Percentiles rank a stretch among this genome's conserved stretches.
phyloP scores from a whole-genome alignment of 1,284 basidiomycete species.

The Volvariella volvacea region DNA sequence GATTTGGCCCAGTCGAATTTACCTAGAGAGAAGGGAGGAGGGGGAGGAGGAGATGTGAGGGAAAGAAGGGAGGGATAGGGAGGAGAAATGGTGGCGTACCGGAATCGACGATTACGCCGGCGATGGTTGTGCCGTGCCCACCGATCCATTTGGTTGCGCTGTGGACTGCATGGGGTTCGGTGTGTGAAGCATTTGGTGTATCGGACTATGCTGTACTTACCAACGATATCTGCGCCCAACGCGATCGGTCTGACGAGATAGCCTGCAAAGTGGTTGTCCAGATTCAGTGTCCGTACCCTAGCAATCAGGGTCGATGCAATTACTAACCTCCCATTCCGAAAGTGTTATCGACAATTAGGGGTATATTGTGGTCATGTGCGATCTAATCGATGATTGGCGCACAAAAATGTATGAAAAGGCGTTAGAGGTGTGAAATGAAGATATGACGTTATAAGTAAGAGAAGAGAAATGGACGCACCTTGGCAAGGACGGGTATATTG shows the following conservation, averaged over 20 bases:
- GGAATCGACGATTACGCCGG: conserved; percentile 75
- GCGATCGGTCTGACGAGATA: conserved; percentile 73
- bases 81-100: conserved; percentile 28
- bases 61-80: neutral
- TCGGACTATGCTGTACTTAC: no score
- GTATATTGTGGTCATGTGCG: conserved; percentile 72
- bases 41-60: neutral
- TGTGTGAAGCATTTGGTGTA: neutral
- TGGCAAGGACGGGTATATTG: conserved; percentile 68
- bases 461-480: no score
- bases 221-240: conserved; percentile 78
- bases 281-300: neutral
- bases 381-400: conserved; percentile 22
- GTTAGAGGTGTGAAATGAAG: no score
- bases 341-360: conserved; percentile 86
- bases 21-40: conserved; percentile 29
- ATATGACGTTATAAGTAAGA: no score
- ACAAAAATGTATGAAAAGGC: no score
- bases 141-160: conserved; percentile 92
- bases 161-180: conserved; percentile 44
- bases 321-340: conserved; percentile 74
- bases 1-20: conserved; percentile 83
- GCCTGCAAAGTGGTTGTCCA: conserved; percentile 26
- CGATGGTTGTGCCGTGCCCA: conserved; percentile 86
- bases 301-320: neutral